Percentiles rank a stretch among this genome's conserved stretches.
phyloP scores from a whole-genome alignment of 805 yeast species.

The Pichia gijzeniarum region DNA sequence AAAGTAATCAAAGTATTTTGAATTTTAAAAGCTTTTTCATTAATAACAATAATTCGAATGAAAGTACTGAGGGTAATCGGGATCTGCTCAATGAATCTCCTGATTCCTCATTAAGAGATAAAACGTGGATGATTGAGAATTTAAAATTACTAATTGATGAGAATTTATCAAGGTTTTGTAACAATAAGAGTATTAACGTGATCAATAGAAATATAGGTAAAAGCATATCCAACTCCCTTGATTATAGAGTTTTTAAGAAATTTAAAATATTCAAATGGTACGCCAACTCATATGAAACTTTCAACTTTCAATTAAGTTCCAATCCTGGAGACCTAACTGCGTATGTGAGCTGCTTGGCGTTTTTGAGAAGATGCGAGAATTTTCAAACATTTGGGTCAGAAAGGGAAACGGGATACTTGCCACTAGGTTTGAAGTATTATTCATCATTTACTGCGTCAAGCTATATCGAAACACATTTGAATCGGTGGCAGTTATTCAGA shows the following conservation, averaged over 20 bases:
- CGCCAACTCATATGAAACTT: conserved; percentile 24
- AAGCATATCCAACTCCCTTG: conserved; percentile 18
- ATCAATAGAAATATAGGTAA: conserved; percentile 25
- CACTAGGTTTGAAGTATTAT: conserved; percentile 17
- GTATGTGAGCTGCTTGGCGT: conserved; percentile 20
- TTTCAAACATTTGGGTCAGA: too few species aligned
- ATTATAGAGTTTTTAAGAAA: conserved; percentile 25
- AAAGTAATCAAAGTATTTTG: background rate
- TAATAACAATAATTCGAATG: background rate
- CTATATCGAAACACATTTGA: conserved; percentile 24
- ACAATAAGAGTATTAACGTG: conserved; percentile 21
- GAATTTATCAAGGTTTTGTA: conserved; percentile 25
- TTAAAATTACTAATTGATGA: conserved; percentile 28
- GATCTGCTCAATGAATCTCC: background rate
- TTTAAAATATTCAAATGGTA: conserved; percentile 27
- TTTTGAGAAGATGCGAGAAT: conserved; percentile 13
- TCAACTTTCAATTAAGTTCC: conserved; percentile 16
- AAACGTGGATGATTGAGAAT: conserved; percentile 23
- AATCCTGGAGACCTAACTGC: conserved; percentile 16
- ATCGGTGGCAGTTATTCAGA: conserved; percentile 29
- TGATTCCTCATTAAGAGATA: background rate
- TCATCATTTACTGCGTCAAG: conserved; percentile 25
- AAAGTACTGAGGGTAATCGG: background rate
- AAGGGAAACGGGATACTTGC: conserved; percentile 15
- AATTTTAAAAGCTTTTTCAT: conserved; percentile 8